A percentile compares a stretch with the other conserved stretches of the same genome.
Conservation (phyloP, 2,329 filamentous ascomycete species). For the Talaromyces sp. region DNA sequence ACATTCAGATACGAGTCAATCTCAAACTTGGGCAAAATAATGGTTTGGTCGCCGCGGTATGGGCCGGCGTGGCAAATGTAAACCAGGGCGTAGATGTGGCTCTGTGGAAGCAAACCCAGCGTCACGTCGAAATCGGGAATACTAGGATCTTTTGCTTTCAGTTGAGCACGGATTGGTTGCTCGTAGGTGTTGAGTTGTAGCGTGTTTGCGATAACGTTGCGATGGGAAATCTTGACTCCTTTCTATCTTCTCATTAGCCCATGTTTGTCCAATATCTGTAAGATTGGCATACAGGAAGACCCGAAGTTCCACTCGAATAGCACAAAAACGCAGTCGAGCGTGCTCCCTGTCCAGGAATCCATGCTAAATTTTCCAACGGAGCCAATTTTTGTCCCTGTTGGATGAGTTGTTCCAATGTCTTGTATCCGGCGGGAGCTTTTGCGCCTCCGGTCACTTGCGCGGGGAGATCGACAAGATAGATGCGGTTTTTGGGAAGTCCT, state of each 20-base stretch:
- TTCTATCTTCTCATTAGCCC: slow-evolving; percentile 46
- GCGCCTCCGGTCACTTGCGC: slow-evolving; percentile 46
- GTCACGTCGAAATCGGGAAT: slow-evolving; percentile 49
- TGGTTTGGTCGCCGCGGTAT: slow-evolving; percentile 66
- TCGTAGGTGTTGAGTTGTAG: slow-evolving; percentile 57
- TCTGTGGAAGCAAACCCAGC: slow-evolving; percentile 70
- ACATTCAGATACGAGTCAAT: slow-evolving; percentile 57
- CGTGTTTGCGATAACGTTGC: slow-evolving; percentile 71
- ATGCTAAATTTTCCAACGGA: slow-evolving; percentile 33
- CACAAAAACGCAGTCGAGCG: slow-evolving; percentile 69
- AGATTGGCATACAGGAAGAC: slow-evolving; percentile 56
- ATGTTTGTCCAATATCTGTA: background rate
- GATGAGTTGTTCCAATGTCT: slow-evolving; percentile 62
- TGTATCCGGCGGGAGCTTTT: slow-evolving; percentile 43
- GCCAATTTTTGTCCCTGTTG: slow-evolving; percentile 48
- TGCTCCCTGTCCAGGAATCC: slow-evolving; percentile 38
- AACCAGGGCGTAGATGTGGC: slow-evolving; percentile 74
- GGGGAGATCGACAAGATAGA: slow-evolving; percentile 66
- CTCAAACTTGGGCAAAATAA: slow-evolving; percentile 70
- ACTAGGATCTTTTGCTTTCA: slow-evolving; percentile 30
- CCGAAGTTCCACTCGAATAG: slow-evolving; percentile 75
- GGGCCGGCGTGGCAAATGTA: slow-evolving; percentile 60
- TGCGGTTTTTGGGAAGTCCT: slow-evolving; percentile 56
- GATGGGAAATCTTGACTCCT: slow-evolving; percentile 78
- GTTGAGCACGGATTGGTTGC: slow-evolving; percentile 22